Conservation (phyloP, 2,329 filamentous ascomycete genomes). For the Lecanosticta acicola region DNA sequence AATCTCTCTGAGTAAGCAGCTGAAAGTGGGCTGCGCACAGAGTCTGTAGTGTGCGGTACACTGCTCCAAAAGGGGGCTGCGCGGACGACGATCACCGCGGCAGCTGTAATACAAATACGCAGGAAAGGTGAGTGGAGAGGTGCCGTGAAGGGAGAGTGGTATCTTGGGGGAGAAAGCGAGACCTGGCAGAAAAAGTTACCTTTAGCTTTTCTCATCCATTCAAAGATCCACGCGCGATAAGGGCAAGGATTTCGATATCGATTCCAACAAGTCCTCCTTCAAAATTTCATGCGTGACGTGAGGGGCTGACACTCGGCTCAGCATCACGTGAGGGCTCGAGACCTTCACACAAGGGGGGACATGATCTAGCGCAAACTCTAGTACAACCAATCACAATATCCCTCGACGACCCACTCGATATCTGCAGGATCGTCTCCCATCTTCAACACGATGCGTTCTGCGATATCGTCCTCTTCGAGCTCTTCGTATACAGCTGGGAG, state of each 20-base stretch:
- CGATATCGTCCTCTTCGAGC: conserved; percentile 41
- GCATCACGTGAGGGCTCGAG: too few species aligned
- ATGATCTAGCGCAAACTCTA: too few species aligned
- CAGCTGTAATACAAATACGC: background rate
- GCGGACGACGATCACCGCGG: background rate
- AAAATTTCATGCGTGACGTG: too few species aligned
- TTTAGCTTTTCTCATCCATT: background rate
- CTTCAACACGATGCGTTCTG: conserved; percentile 41
- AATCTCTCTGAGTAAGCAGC: background rate
- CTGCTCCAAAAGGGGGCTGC: background rate
- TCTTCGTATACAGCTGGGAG: conserved; percentile 41
- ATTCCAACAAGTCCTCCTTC: too few species aligned
- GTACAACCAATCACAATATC: too few species aligned
- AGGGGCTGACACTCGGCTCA: too few species aligned
- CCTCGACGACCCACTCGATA: too few species aligned
- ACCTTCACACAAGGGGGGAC: too few species aligned
- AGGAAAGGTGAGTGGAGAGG: background rate
- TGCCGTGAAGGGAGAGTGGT: background rate
- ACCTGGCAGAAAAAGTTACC: background rate
- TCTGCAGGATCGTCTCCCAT: conserved; percentile 31
- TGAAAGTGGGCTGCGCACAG: background rate
- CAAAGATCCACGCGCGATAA: background rate
- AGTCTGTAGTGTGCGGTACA: background rate
- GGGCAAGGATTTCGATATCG: background rate
- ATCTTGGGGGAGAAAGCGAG: background rate